Base-by-base conservation (phyloP, 495 filamentous ascomycete species). In the Immersiella caudata region DNA sequence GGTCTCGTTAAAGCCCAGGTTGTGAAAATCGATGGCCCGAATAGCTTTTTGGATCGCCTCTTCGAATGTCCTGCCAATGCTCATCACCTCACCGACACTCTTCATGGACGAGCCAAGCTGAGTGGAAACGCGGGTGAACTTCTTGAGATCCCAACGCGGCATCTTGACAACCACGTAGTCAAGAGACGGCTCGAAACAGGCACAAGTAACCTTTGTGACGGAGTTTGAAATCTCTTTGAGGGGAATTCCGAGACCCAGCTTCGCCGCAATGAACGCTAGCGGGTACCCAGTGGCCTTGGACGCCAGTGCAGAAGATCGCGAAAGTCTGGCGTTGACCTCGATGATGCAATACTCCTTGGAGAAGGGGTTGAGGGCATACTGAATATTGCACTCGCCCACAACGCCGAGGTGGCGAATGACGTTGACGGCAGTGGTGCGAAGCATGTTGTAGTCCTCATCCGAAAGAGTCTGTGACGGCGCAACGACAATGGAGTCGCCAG, bases 101-200 rank as follows among this genome's bases (percentile, higher is more conserved):
- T 99, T 99, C 95, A 99, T 99, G 16, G 95, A 97, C 8, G 95
- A 98, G 36, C 91, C 93, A 7, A 99, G 89, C 79, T 93, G 88
- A 3, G 93, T 97, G 8, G 94, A 97, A 21, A 98, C 95, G 64
- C 95, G 89, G 27, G 91, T 94, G 80, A 99, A 99, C 79, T 99
- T 99, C 84, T 98, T 98, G 68, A 99, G 79, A 80, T 99, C 95
- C 95, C 95, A 99, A 67, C 95, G 87, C 21, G 95, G 95, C 80
- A 99, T 99, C 85, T 99, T 99, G 64, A 99, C 95, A 25, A 98
- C 95, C 56, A 97, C 94, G 77, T 99, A 99, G 77, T 99, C 95
- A 0, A 99, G 85, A 2, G 95, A 99, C n/a, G 95, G 95, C 77
- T 99, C 95, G 79, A 99, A 99, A 84, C 95, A 99, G 60, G 94